phyloP scores from a whole-genome alignment of 257 asterid genomes.

The Linderniella brevidens region DNA sequence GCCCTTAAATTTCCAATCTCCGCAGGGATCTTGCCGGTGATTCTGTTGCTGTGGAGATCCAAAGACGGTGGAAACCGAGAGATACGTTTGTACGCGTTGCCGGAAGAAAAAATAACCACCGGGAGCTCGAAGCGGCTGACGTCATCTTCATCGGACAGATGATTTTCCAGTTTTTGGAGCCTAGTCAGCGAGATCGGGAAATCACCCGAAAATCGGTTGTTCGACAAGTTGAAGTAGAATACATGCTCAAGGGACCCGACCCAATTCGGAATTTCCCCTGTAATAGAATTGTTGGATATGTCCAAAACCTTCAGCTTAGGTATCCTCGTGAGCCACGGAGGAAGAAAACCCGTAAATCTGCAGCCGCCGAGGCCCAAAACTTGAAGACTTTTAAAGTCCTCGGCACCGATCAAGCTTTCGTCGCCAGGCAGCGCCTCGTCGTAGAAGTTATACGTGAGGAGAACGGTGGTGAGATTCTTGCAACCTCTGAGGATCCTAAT shows the following conservation, averaged over 20 bases:
- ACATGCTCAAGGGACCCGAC: slow-evolving; percentile 46
- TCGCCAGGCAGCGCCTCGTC: slow-evolving; percentile 46
- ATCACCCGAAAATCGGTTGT: slow-evolving; percentile 40
- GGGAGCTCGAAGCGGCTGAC: slow-evolving; percentile 70
- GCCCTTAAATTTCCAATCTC: slow-evolving; percentile 63
- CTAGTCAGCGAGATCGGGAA: slow-evolving; percentile 44
- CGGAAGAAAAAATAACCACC: slow-evolving; percentile 62
- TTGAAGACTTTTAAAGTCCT: slow-evolving; percentile 32
- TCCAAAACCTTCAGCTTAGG: slow-evolving; percentile 56
- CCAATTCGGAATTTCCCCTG: slow-evolving; percentile 67
- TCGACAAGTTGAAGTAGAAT: slow-evolving; percentile 76
- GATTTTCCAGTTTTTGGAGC: slow-evolving; percentile 34
- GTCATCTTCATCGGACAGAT: slow-evolving; percentile 31
- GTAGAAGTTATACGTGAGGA: slow-evolving; percentile 54
- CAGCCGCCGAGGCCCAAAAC: slow-evolving; percentile 72
- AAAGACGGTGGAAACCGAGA: slow-evolving; percentile 71
- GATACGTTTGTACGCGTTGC: slow-evolving; percentile 69
- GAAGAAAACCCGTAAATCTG: slow-evolving; percentile 45
- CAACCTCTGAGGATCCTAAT: slow-evolving; percentile 45
- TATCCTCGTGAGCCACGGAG: slow-evolving; percentile 46
- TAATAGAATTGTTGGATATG: slow-evolving; percentile 43
- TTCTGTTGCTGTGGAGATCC: slow-evolving; percentile 41
- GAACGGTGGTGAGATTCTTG: slow-evolving; percentile 49
- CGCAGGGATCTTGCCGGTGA: slow-evolving; percentile 50
- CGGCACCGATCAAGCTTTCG: slow-evolving; percentile 17